A percentile compares a stretch with the other conserved stretches of the same genome.
Evolutionary conservation across 2,329 filamentous ascomycete species (phyloP).

Genomic region (Tricladium varicosporioides): DNA sequence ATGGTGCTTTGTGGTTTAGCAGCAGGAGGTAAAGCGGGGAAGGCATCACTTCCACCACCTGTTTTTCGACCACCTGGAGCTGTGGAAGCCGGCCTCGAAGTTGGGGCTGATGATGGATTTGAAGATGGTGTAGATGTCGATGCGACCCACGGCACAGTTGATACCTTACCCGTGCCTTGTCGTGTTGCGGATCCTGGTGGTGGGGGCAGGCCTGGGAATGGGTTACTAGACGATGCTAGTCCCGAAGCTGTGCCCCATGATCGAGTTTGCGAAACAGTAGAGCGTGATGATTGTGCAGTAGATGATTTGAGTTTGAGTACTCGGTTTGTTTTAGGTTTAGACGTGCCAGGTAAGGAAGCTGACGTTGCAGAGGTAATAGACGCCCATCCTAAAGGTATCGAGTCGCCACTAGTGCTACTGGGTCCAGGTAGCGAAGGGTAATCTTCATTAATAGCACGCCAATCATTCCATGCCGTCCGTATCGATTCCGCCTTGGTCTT

Average conservation of each 20-base stretch:
- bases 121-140: constrained; percentile 31
- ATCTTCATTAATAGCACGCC: constrained; percentile 93
- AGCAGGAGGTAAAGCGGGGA: constrained; percentile 79
- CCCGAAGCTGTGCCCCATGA: constrained; percentile 50
- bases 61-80: constrained; percentile 9
- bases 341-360: constrained; percentile 29
- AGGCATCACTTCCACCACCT: constrained; percentile 53
- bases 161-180: constrained; percentile 25
- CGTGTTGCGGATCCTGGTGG: constrained; percentile 18
- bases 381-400: constrained; percentile 32
- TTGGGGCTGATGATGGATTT: constrained; percentile 37
- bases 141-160: constrained; percentile 35
- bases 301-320: constrained; percentile 68
- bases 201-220: constrained; percentile 44
- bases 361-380: constrained; percentile 21
- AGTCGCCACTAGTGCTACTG: constrained; percentile 49
- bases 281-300: constrained; percentile 65
- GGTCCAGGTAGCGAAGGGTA: constrained; percentile 84
- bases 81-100: constrained; percentile 20
- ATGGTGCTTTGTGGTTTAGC: constrained; percentile 65
- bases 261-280: constrained; percentile 53
- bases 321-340: constrained; percentile 45
- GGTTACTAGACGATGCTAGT: constrained; percentile 33
- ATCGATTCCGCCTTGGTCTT: constrained; percentile 69
- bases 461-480: constrained; percentile 87